Evolutionary conservation across 257 asterid species (phyloP).

Genomic region (Solanum chaucha): DNA sequence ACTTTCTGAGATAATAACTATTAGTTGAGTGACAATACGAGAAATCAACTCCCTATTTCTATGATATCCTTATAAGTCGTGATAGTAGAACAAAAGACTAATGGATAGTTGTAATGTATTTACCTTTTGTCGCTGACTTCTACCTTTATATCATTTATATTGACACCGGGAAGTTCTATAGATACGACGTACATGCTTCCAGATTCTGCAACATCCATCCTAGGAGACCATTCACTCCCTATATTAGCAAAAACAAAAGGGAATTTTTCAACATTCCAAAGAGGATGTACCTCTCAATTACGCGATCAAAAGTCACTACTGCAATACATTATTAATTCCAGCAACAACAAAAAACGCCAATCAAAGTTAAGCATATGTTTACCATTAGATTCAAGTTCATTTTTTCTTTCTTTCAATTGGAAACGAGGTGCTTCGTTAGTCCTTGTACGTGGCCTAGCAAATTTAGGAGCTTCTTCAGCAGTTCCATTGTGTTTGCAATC

Average conservation of each 20-base stretch:
- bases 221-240: conserved; percentile 50
- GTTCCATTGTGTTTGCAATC: conserved; percentile 16
- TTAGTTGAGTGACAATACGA: not conserved
- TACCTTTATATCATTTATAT: conserved; percentile 39
- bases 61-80: not conserved
- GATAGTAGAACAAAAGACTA: not conserved
- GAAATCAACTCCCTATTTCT: not conserved
- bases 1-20: too few relatives aligned
- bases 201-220: conserved; percentile 68
- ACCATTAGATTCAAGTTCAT: conserved; percentile 27
- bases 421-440: not conserved
- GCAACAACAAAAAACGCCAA: not conserved
- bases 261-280: not conserved
- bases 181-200: conserved; percentile 39
- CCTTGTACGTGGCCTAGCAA: conserved; percentile 36
- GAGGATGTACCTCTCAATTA: not conserved
- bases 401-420: conserved; percentile 15
- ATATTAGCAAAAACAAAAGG: not conserved
- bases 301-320: not conserved
- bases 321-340: not conserved
- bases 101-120: not conserved
- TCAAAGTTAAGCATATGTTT: not conserved
- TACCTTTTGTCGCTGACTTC: conserved; percentile 56
- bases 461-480: conserved; percentile 35
- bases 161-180: conserved; percentile 71